Evolutionary conservation across 441 rosid species (phyloP).

Genomic region (Arabidopsis lyrata): DNA sequence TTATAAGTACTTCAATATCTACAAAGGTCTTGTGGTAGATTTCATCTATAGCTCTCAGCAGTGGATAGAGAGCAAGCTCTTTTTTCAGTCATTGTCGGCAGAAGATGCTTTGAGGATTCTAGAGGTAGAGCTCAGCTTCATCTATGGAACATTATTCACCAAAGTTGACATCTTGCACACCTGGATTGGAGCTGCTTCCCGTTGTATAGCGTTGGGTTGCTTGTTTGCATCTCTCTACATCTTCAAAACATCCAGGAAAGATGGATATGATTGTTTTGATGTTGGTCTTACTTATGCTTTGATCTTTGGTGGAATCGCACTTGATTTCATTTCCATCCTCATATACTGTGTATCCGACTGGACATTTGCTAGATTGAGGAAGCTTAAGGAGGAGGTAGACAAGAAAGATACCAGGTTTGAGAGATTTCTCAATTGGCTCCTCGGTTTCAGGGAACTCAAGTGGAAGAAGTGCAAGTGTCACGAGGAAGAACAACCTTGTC

Average conservation of each 20-base stretch:
- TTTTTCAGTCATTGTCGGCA: constrained; percentile 32
- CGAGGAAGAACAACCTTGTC: not conserved
- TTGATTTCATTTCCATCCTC: constrained; percentile 45
- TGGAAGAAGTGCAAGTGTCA: constrained; percentile 31
- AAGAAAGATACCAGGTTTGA: not conserved
- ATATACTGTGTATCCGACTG: constrained; percentile 52
- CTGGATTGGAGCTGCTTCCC: constrained; percentile 35
- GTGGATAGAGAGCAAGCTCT: constrained; percentile 43
- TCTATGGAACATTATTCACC: constrained; percentile 55
- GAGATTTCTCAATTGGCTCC: constrained; percentile 22
- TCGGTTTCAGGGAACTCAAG: constrained; percentile 26
- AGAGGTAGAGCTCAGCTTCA: constrained; percentile 63
- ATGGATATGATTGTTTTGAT: constrained; percentile 37
- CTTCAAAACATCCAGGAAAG: constrained; percentile 32
- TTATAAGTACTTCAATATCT: constrained; percentile 42
- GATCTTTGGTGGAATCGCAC: constrained; percentile 50
- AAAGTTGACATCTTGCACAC: constrained; percentile 48
- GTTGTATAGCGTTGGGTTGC: constrained; percentile 25
- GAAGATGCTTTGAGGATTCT: constrained; percentile 50
- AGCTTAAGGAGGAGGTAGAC: not conserved
- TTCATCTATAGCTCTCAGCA: constrained; percentile 33
- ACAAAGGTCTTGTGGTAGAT: constrained; percentile 53
- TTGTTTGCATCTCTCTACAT: constrained; percentile 37
- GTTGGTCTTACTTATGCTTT: constrained; percentile 51
- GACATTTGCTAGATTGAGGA: constrained; percentile 44